Evolutionary conservation across 2,329 filamentous ascomycete genomes (phyloP), one percentile per base, ranked within the genome.

Genomic region (Aureobasidium sp.): DNA sequence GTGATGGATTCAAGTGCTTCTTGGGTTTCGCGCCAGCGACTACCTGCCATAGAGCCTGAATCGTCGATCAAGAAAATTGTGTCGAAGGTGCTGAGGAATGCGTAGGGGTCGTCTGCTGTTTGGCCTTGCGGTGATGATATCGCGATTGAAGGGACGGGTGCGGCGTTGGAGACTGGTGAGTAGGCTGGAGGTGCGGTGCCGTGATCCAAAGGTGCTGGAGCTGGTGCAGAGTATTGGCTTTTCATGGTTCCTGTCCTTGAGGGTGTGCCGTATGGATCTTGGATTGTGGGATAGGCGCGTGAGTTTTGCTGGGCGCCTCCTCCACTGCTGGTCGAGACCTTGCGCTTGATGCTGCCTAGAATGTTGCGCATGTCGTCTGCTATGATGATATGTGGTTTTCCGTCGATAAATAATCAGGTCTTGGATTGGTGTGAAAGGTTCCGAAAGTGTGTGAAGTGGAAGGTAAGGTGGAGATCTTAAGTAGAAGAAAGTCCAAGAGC

Each of bases 1-100:
- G 90, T 83, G 69, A 97, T 91, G 51, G 84, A 80, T 36, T 81
- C 76, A 2, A 97, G 82, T 1, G 88, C 90, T 9, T 81, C 77
- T 30, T 81, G 76, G 0, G 90, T 89, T 73, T 97, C 89, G 13
- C 76, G 73, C 93, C 93, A 97, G 27, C 81, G 82, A n/a, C 77
- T 71, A 16, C 88, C 90, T 1, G 79, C 78, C 93, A 97, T 97
- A 67, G 88, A 92, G 5, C 85, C 84, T n/a, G 87, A 91, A 77
- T 97, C 93, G 71, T 97, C 93, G 70, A 97, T 90, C 1, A 97
- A 76, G 72, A 97, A 92, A 61, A 93, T 76, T 36, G 91, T 97
- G 75, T 97, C 91, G 71, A 96, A 97, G 16, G 80, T 80, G 45
- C 76, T 73, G 5, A 97, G 84, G 71, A 96, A 96, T 2, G 85